Conservation (phyloP, 495 filamentous ascomycete genomes). For the Margaritispora aquatica region DNA sequence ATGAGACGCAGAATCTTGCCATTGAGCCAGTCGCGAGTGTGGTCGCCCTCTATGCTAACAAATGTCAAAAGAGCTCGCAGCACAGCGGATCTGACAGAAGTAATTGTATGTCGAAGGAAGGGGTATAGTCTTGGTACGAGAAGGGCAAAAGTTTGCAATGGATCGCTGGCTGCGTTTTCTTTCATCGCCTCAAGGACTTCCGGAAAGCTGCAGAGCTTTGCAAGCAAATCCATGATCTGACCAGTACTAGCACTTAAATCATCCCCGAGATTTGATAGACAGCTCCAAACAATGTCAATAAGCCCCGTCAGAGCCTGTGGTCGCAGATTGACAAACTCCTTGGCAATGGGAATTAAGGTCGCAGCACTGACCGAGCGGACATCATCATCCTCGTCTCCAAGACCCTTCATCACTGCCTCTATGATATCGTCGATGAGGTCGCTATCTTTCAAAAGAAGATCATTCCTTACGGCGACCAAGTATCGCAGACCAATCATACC, state of each 20-base stretch:
- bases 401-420: slow-evolving; percentile 86
- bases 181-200: slow-evolving; percentile 94
- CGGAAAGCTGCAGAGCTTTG: slow-evolving; percentile 90
- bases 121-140: slow-evolving; percentile 92
- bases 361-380: slow-evolving; percentile 95
- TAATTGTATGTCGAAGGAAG: slow-evolving; percentile 95
- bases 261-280: slow-evolving; percentile 89
- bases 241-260: slow-evolving; percentile 96
- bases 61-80: slow-evolving; percentile 91
- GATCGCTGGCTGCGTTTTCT: slow-evolving; percentile 71
- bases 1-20: slow-evolving; percentile 82
- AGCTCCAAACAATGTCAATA: slow-evolving; percentile 95
- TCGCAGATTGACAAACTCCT: slow-evolving; percentile 83
- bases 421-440: slow-evolving; percentile 91
- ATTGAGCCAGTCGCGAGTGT: slow-evolving; percentile 85
- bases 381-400: slow-evolving; percentile 88
- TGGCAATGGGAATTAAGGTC: slow-evolving; percentile 89
- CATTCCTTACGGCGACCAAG: slow-evolving; percentile 88
- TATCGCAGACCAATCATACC: slow-evolving; percentile 96
- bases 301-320: slow-evolving; percentile 67
- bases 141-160: slow-evolving; percentile 80
- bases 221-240: slow-evolving; percentile 94
- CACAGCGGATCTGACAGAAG: slow-evolving; percentile 87
- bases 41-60: slow-evolving; percentile 73
- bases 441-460: slow-evolving; percentile 74